phyloP scores from a whole-genome alignment of 2,329 filamentous ascomycete species.

The Davidsoniella virescens region DNA sequence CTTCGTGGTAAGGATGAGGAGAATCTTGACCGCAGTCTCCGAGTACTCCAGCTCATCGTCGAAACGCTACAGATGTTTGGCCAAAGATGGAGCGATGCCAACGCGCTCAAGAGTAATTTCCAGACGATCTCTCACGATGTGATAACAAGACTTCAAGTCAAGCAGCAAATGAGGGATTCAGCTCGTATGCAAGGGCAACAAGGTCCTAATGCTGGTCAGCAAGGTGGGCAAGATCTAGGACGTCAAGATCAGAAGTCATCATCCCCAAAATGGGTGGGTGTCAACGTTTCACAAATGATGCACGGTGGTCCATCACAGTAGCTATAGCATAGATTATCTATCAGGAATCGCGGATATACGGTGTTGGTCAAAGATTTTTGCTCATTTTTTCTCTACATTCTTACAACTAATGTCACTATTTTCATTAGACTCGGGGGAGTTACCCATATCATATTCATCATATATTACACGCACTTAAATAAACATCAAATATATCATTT shows the following conservation, averaged over 20 bases:
- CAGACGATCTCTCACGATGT: constrained; percentile 31
- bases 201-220: neutral
- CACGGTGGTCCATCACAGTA: constrained; percentile 16
- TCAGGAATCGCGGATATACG: neutral
- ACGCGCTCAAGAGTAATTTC: constrained; percentile 36
- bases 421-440: too few relatives aligned
- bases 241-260: constrained; percentile 4
- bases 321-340: neutral
- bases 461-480: too few relatives aligned
- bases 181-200: constrained; percentile 8
- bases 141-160: constrained; percentile 26
- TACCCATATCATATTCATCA: too few relatives aligned
- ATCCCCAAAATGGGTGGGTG: constrained; percentile 26
- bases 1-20: constrained; percentile 24
- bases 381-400: too few relatives aligned
- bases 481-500: too few relatives aligned
- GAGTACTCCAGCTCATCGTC: constrained; percentile 36
- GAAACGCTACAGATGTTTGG: constrained; percentile 40
- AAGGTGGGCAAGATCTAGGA: neutral
- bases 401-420: too few relatives aligned
- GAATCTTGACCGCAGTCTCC: constrained; percentile 38
- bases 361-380: too few relatives aligned
- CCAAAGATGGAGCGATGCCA: constrained; percentile 41
- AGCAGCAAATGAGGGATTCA: constrained; percentile 20
- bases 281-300: constrained; percentile 30